These are phyloP conservation scores for Myriosclerotinia duriaeana DNA, from an alignment of 2,329 filamentous ascomycete species.

Conservation along the genomic window DNA sequence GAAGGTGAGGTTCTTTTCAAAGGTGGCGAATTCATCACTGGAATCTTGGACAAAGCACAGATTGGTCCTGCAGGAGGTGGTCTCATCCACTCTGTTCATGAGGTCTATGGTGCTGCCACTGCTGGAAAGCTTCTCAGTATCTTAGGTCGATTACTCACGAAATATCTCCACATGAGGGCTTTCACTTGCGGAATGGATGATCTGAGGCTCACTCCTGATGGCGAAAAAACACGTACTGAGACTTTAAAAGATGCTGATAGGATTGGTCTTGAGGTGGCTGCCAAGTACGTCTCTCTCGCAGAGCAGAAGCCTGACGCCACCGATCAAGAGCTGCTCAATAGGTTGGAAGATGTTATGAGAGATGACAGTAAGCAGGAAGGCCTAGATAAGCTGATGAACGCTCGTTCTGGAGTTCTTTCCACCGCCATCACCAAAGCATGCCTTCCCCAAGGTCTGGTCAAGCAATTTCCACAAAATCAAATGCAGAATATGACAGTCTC, in stretches of 20 bases:
- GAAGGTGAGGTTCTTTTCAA: conserved; percentile 81
- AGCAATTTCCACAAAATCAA: conserved; percentile 93
- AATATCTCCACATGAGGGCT: conserved; percentile 86
- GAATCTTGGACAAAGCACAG: conserved; percentile 94
- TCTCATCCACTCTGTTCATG: conserved; percentile 87
- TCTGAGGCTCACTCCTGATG: conserved; percentile 76
- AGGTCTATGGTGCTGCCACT: conserved; percentile 83
- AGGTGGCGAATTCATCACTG: conserved; percentile 82
- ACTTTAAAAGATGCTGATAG: conserved; percentile 65
- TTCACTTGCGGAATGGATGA: conserved; percentile 99
- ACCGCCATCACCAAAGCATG: conserved; percentile 75
- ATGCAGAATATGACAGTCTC: conserved; percentile 99
- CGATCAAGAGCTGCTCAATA: conserved; percentile 69
- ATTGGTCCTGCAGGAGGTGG: conserved; percentile 85
- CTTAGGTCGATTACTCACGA: conserved; percentile 83
- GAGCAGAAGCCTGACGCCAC: conserved; percentile 60
- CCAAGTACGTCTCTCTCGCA: conserved; percentile 83
- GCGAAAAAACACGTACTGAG: conserved; percentile 69
- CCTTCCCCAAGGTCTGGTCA: conserved; percentile 78
- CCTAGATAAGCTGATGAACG: conserved; percentile 85
- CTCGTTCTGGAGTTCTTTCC: conserved; percentile 67
- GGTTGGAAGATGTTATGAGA: conserved; percentile 84
- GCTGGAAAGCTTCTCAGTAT: conserved; percentile 88
- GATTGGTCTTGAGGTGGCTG: conserved; percentile 76
- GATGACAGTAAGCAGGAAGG: conserved; percentile 89